Conservation (phyloP, 73 alveolate species). For the Urostyla sp. region DNA sequence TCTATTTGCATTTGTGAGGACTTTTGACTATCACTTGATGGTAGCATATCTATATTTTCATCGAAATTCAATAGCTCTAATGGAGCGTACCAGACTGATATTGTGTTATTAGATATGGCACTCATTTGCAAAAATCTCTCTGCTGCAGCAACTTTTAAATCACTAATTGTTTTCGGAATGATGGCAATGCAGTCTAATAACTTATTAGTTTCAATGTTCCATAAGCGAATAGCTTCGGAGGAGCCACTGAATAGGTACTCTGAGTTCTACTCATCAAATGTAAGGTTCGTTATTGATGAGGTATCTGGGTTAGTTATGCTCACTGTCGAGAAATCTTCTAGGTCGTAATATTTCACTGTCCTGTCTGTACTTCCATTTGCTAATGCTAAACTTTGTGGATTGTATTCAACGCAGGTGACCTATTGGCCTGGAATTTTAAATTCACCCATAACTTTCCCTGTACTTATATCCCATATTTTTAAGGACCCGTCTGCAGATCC, state of each 20-base stretch:
- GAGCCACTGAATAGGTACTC: slow-evolving; percentile 63
- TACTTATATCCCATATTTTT: slow-evolving; percentile 74
- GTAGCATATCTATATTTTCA: slow-evolving; percentile 47
- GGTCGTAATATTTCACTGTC: slow-evolving; percentile 74
- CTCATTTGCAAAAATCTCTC: slow-evolving; percentile 37
- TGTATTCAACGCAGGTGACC: slow-evolving; percentile 66
- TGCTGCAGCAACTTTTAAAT: slow-evolving; percentile 54
- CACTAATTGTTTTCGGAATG: slow-evolving; percentile 49
- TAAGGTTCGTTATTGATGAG: slow-evolving; percentile 47
- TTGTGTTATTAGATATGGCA: slow-evolving; percentile 33
- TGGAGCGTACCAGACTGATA: slow-evolving; percentile 53
- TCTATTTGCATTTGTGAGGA: neutral
- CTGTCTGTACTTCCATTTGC: slow-evolving; percentile 74
- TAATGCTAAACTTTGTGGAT: slow-evolving; percentile 70
- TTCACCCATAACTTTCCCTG: slow-evolving; percentile 54
- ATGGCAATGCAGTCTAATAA: slow-evolving; percentile 45
- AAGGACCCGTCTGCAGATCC: slow-evolving; percentile 84
- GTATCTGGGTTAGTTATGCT: slow-evolving; percentile 48
- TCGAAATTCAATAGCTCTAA: slow-evolving; percentile 49
- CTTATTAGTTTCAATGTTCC: slow-evolving; percentile 62
- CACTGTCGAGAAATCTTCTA: slow-evolving; percentile 56
- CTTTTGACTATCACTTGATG: slow-evolving; percentile 31
- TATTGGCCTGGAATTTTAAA: slow-evolving; percentile 40
- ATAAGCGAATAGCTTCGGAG: slow-evolving; percentile 51
- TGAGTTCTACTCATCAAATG: slow-evolving; percentile 58